Evolutionary conservation across 2,329 filamentous ascomycete genomes (phyloP), one percentile per base, ranked within the genome.

Genomic region (Diaporthe sp.): DNA sequence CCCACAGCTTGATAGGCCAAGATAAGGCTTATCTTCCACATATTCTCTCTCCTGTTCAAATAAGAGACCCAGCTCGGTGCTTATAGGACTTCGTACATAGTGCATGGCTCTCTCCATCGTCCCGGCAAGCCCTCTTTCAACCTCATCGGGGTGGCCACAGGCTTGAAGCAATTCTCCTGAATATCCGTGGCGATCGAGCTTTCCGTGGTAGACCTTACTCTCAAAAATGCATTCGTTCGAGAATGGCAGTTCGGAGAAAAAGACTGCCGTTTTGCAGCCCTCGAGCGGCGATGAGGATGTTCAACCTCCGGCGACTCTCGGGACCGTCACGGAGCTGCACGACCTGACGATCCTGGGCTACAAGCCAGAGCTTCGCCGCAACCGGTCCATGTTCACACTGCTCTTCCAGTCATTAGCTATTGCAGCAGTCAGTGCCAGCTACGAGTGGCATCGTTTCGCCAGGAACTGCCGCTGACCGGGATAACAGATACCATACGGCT

Each of bases 371-470:
- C 82, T 92, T 25, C 83, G 81, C 27, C 87, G 89, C 30, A 92
- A 92, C 76, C 86, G 91, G 42, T 91, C 90, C 0, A 86, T 92
- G 78, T 85, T 88, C 76, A 91, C 89, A 0, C 82, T 92, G 1
- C 83, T 92, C 17, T 92, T 92, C 79, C 90, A 92, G 80, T 88
- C 88, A 0, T 82, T 92, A 10, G 89, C 90, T 30, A 91, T 92
- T 39, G 89, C 90, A 39, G 89, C 90, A 27, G 82, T 84, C 76
- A 74, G 80, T 73, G 13, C 8, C 17, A 47, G 5, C 50, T 50
- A 15, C 9, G 3, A 1, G 10, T 53, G 13, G 10, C 51, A 25
- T 15, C 42, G 13, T 27, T 2, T 63, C 12, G 2, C 17, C 25
- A 39, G 13, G 3, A 12, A 4, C 37, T 15, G 37, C 12, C 9